Base-by-base conservation (phyloP, 371 early-diverging fungal species). In the Syncephalastrum racemosum region DNA sequence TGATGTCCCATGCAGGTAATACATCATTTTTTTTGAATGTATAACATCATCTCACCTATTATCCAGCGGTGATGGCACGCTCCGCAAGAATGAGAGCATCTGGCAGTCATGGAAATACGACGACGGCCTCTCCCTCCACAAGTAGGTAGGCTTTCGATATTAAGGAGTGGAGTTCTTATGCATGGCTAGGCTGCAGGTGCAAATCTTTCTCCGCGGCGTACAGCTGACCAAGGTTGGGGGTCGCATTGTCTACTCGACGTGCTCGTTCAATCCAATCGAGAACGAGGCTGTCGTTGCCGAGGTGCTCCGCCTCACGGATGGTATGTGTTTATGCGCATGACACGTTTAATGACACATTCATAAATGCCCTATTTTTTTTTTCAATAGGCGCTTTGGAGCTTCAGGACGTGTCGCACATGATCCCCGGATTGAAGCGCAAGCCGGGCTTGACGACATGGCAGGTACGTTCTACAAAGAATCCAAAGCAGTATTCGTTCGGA, bases 231-330 rank as follows among this genome's bases (percentile, higher is more conserved):
- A 94, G 73, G 80, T 92, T 19, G 96, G 93, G 41, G 99, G 99
- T 0, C 84, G 94, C 40, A 81, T 99, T 52, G 99, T 99, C 0
- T 99, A 99, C 73, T 98, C 98, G 15, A 99, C 99, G 1, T 99
- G 99, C 77, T 93, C 98, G 3, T 85, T 99, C 70, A 99, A 99
- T 73, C 99, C 99, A 14, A 76, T 96, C 51, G 97, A 96, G 70
- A 96, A 96, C 66, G 96, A 98, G 77, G 94, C 96, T 10, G 95
- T 96, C 46, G 90, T 96, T 1, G 94, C 93, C 20, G 89, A 86
- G 56, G 84, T 90, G 10, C 71, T 96, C 60, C 84, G 87, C 59
- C 73, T 73, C 43, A 73, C 80, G 42, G 79, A 85, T 55, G 82
- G 80, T 66, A 60, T 56, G n/a, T 14, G 10, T 10, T 41, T 40